Percentiles rank a stretch among this genome's conserved stretches.
Evolutionary conservation across 2,329 filamentous ascomycete genomes (phyloP).

Genomic region (Paecilomyces formosus): DNA sequence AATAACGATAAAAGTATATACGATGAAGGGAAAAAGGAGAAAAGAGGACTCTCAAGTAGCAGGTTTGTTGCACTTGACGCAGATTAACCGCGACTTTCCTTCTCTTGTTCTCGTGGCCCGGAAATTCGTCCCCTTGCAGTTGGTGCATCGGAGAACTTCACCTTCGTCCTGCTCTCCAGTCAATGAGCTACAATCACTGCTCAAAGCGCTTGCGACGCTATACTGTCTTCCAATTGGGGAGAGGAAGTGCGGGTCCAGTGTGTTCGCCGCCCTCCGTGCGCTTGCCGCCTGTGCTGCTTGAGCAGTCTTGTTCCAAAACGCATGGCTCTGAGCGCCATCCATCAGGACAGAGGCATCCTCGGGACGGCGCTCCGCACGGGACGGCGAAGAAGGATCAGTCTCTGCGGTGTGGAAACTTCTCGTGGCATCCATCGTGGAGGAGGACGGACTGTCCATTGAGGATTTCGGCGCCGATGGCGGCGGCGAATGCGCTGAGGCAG

Average conservation of each 20-base stretch:
- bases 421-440: conserved; percentile 4
- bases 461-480: conserved; percentile 17
- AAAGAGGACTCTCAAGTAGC: conserved; percentile 11
- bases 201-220: conserved; percentile 50
- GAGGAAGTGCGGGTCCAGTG: conserved; percentile 13
- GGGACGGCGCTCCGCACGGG: not conserved
- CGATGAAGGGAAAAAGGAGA: not conserved
- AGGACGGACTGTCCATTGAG: conserved; percentile 13
- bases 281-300: conserved; percentile 30
- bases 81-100: conserved; percentile 52
- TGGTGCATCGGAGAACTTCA: conserved; percentile 49
- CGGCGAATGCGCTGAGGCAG: conserved; percentile 18
- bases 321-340: conserved; percentile 44
- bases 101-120: conserved; percentile 50
- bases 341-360: conserved; percentile 1
- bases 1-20: not conserved
- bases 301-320: conserved; percentile 45
- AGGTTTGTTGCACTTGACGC: conserved; percentile 44
- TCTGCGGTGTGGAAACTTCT: conserved; percentile 5
- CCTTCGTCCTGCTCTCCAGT: conserved; percentile 35
- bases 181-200: conserved; percentile 46
- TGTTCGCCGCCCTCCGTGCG: conserved; percentile 12
- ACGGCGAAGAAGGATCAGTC: conserved; percentile 1
- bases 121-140: conserved; percentile 57
- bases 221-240: conserved; percentile 22